A percentile compares a stretch with the other conserved stretches of the same genome.
Conservation (phyloP, 345 rosid genomes). For the Pugionium dolabratum region DNA sequence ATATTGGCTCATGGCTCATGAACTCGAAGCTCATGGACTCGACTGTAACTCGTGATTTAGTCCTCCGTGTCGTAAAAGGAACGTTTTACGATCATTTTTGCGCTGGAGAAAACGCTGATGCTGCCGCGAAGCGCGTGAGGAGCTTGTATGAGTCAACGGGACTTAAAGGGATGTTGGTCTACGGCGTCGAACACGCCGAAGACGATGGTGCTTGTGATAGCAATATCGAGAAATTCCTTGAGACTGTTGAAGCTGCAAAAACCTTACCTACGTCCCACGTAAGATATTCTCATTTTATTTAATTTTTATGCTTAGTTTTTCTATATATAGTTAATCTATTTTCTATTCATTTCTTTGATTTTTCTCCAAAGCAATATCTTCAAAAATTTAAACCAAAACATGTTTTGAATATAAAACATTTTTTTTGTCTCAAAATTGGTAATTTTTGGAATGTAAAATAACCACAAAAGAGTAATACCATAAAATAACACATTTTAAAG, state of each 20-base stretch:
- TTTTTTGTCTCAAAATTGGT: no score
- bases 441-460: no score
- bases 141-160: slow-evolving; percentile 56
- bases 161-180: slow-evolving; percentile 70
- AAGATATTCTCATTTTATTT: slow-evolving; percentile 34
- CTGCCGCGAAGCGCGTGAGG: slow-evolving; percentile 44
- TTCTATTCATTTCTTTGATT: not conserved
- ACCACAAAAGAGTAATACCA: no score
- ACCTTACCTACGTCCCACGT: slow-evolving; percentile 69
- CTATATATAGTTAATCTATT: not conserved
- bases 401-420: no score
- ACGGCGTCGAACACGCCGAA: slow-evolving; percentile 66
- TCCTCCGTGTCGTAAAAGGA: slow-evolving; percentile 45
- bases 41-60: slow-evolving; percentile 41
- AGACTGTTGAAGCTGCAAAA: slow-evolving; percentile 56
- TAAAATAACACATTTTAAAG: no score
- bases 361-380: not conserved
- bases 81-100: slow-evolving; percentile 86
- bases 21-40: slow-evolving; percentile 58
- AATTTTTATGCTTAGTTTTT: not conserved
- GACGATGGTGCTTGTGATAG: slow-evolving; percentile 57
- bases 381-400: no score
- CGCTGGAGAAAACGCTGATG: slow-evolving; percentile 59
- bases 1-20: slow-evolving; percentile 74
- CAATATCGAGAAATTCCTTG: slow-evolving; percentile 57